Base-by-base conservation (phyloP, 257 asterid genomes). In the Henckelia pumila region DNA sequence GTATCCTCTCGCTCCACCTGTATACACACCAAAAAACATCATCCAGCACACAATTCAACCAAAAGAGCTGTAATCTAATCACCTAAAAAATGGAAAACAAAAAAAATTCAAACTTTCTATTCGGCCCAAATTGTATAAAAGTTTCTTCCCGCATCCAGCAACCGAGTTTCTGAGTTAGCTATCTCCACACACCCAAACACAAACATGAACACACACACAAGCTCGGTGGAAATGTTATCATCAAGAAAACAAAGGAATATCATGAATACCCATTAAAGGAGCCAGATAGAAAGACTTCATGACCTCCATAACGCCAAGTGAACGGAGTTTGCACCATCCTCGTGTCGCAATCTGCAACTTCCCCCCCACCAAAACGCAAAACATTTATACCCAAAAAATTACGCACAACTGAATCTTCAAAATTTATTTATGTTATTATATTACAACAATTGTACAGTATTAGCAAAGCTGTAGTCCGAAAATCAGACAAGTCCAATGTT, bases 221-320 rank as follows among this genome's bases (percentile, higher is more conserved):
- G n/a, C 26, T 13, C 44, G n/a, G 25, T 16, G 1, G 14, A 20
- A 26, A 19, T 14, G 4, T 4, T 26, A 21, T 24, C 4, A 49
- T 20, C 62, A 16, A 23, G 22, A 5, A 29, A 67, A 68, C 20
- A 1, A 24, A 24, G 17, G 44, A 29, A 63, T 61, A 29, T 6
- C 26, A 21, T 64, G 69, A 33, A 37, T 83, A 85, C 95, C 95
- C 88, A 72, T 77, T 75, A 68, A 83, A 88, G 56, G 95, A 88
- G 63, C 82, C 88, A 25, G 72, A 81, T 17, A 88, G 82, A 69
- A 35, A 80, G 60, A 85, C 92, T 59, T 79, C 77, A 61, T 8
- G 75, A 50, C 95, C 95, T 9, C 95, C 95, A 67, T 82, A 81
- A 1, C 85, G 84, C 95, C 95, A 88, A 63, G 87, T 82, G 70